Base-by-base conservation (phyloP, 2,329 filamentous ascomycete species). In the Apiospora kogelbergensis region DNA sequence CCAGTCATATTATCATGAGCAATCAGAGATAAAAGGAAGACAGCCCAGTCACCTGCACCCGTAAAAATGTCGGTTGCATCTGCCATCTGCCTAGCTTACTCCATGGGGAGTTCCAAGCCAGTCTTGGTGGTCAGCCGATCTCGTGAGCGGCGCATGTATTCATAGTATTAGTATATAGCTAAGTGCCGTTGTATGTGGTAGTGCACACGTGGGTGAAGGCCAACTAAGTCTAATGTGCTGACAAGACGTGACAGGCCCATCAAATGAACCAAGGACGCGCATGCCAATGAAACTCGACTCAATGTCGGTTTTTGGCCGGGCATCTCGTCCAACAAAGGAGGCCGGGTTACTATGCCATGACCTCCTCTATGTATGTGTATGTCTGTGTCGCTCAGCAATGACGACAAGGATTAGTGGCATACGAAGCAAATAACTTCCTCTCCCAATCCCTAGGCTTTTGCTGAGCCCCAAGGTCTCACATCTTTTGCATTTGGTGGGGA, bases 401-500 rank as follows among this genome's bases (percentile, higher is more conserved):
- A 33, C 22, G 10, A 9, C 48, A 33, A 37, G 53, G 53, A 17
- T n/a, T 17, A 37, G 37, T 11, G 53, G n/a, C 30, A 60, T 60
- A 60, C 53, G n/a, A 60, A 60, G 30, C 53, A 60, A 37, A 37
- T 60, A 60, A 37, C 53, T 37, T 60, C 53, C 30, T n/a, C 37
- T 60, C 53, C 53, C 26, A 20, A n/a, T n/a, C 26, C 30, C 9
- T 60, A n/a, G 53, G 20, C 26, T 60, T 60, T 60, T 60, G 53
- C 53, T 60, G 53, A 60, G 53, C 53, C 53, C 53, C 53, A 60
- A 37, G 53, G 53, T 60, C 53, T 60, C 53, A 60, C 30, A 37
- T n/a, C 30, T 60, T 11, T 42, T 22, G 53, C 30, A 60, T 60
- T 60, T 37, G 53, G 30, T 37, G 53, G 53, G 53, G 48, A 11